Percentiles rank a stretch among this genome's conserved stretches.
phyloP scores from a whole-genome alignment of 805 yeast genomes.

The Candida qinlingensis region DNA sequence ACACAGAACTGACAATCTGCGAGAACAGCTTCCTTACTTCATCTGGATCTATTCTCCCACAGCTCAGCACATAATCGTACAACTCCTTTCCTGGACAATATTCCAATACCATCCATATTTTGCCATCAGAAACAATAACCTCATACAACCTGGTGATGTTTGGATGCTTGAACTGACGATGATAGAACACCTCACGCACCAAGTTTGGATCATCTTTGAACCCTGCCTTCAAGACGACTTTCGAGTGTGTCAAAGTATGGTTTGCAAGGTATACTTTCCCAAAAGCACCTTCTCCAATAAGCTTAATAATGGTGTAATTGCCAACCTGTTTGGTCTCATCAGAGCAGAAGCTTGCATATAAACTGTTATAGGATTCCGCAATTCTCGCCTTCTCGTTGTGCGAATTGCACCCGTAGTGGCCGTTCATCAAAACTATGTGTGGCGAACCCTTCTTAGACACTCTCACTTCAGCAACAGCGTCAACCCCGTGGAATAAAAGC shows the following conservation, averaged over 20 bases:
- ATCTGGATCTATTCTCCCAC: slow-evolving; percentile 43
- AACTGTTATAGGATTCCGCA: slow-evolving; percentile 59
- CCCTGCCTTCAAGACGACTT: slow-evolving; percentile 82
- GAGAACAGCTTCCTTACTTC: slow-evolving; percentile 52
- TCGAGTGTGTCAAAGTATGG: slow-evolving; percentile 68
- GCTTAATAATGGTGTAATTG: slow-evolving; percentile 64
- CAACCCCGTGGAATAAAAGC: too few relatives aligned
- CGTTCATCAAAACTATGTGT: neutral
- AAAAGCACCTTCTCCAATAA: slow-evolving; percentile 89
- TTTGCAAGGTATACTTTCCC: slow-evolving; percentile 86
- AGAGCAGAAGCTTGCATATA: slow-evolving; percentile 43
- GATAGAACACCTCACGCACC: slow-evolving; percentile 86
- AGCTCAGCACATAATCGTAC: slow-evolving; percentile 57
- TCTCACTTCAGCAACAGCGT: too few relatives aligned
- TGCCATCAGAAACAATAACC: slow-evolving; percentile 71
- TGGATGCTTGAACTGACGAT: slow-evolving; percentile 77
- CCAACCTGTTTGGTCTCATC: slow-evolving; percentile 65
- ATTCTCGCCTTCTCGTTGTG: slow-evolving; percentile 30
- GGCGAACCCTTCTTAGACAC: too few relatives aligned
- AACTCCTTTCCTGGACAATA: slow-evolving; percentile 81
- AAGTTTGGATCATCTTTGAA: slow-evolving; percentile 73
- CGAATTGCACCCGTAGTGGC: slow-evolving; percentile 10
- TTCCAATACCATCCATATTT: slow-evolving; percentile 84
- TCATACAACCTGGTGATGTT: slow-evolving; percentile 83
- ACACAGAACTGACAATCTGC: slow-evolving; percentile 55